phyloP scores from a whole-genome alignment of 176 grass and related monocot genomes.

The Cenchrus americanus region DNA sequence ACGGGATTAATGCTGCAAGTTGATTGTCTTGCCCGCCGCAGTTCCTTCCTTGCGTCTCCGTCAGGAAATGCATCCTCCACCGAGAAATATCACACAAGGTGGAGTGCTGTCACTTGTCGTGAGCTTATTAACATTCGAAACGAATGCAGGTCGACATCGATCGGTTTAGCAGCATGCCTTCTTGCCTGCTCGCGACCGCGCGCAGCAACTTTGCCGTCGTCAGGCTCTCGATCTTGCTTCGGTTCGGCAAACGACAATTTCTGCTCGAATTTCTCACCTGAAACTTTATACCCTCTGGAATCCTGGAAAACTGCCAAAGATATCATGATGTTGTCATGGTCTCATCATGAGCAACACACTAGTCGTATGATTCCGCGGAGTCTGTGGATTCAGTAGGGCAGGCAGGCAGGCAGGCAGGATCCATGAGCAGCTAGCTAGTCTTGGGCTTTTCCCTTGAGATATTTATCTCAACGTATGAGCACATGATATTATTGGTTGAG shows the following conservation, averaged over 20 bases:
- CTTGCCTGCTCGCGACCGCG: no score
- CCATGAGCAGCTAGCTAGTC: neutral
- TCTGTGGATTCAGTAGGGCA: neutral
- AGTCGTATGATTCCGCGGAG: no score
- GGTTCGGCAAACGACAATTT: neutral
- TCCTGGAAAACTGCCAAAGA: neutral
- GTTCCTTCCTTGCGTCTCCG: no score
- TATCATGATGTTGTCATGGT: neutral
- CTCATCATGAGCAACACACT: neutral
- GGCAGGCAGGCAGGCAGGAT: neutral
- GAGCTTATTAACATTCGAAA: no score
- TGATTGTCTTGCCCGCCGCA: no score
- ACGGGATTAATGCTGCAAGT: no score
- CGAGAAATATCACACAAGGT: neutral
- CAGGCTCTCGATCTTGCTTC: no score
- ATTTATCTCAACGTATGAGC: neutral
- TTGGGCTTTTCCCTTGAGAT: neutral
- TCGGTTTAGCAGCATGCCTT: no score
- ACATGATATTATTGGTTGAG: no score
- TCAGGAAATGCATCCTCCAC: neutral
- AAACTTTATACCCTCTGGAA: neutral
- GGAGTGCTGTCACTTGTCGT: conserved; percentile 8
- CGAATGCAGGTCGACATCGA: no score
- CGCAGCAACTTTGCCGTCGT: no score
- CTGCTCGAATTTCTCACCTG: neutral